Base-by-base conservation (phyloP, 352 stramenopile species). In the Phytophthora sansomeana region DNA sequence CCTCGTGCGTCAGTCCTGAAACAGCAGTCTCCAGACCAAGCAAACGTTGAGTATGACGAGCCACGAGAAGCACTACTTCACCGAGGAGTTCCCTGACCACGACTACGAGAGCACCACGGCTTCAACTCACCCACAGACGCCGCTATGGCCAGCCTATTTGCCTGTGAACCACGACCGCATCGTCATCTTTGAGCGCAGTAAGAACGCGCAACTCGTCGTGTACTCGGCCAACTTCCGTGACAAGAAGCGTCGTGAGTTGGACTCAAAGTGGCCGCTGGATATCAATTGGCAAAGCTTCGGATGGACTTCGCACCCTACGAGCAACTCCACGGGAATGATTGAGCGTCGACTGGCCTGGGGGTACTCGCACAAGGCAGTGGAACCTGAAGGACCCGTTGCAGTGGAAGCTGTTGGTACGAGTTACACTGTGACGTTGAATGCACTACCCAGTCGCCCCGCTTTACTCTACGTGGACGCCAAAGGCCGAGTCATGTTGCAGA, bases 281-380 rank as follows among this genome's bases (percentile, higher is more conserved):
- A 91, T 93, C 72, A 90, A 89, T 53, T 93, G 85, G 85, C 81
- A 91, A 69, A 92, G 83, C 64, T 93, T 89, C 57, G 85, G 85
- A 35, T 93, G 85, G 85, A 93, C 85, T 5, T 55, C 56, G 17
- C 70, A 88, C 57, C 85, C 83, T 11, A 90, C 77, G 39, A 90
- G 59, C 52, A 93, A 93, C 46, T 47, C 61, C 14, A 91, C 81
- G 8, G 85, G 85, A 39, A 81, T 90, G 65, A 48, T 91, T 42
- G 85, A 93, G 57, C 81, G 85, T 47, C 75, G 65, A 63, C 63
- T 93, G 50, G 85, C 85, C 0, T 93, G 85, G 85, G 85, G 83
- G 0, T 93, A 91, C 58, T 71, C 65, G 14, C 82, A 91, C 72
- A 91, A 89, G 44, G 51, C 33, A 11, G 41, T 58, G 24, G 50